Percentiles rank a stretch among this genome's conserved stretches.
Conservation (phyloP, 208 protist species). For the Leishmania aethiopica region DNA sequence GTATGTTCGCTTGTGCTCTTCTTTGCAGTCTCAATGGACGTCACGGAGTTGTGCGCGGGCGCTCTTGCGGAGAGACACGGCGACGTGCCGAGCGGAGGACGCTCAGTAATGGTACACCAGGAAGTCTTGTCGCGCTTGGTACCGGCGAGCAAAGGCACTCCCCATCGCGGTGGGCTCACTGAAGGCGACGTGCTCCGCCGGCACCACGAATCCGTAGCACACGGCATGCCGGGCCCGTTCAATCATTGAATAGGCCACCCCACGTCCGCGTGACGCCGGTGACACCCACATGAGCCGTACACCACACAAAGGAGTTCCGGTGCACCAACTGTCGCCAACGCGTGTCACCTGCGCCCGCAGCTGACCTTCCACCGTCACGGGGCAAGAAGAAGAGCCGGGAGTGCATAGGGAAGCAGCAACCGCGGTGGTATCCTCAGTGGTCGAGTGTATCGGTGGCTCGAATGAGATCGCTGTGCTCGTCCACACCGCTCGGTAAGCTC, state of each 20-base stretch:
- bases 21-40: too few species aligned
- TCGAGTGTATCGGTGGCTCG: not conserved
- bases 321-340: conserved; percentile 41
- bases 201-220: conserved; percentile 60
- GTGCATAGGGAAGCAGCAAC: not conserved
- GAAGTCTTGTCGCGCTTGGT: conserved; percentile 47
- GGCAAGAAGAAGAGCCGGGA: not conserved
- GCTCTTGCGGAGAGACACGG: not conserved
- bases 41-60: not conserved
- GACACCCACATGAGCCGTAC: conserved; percentile 68
- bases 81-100: not conserved
- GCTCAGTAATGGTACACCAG: conserved; percentile 18
- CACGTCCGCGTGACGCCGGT: conserved; percentile 24
- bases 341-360: conserved; percentile 4
- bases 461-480: not conserved
- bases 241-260: conserved; percentile 40
- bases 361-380: too few species aligned
- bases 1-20: not conserved
- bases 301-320: conserved; percentile 50
- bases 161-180: conserved; percentile 61
- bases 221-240: conserved; percentile 41
- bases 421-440: not conserved
- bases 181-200: conserved; percentile 54
- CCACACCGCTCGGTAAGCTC: conserved; percentile 13
- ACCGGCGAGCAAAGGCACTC: conserved; percentile 45